These are phyloP conservation scores for Boechera retrofracta DNA, from an alignment of 345 rosid genomes.

Conservation along the genomic window DNA sequence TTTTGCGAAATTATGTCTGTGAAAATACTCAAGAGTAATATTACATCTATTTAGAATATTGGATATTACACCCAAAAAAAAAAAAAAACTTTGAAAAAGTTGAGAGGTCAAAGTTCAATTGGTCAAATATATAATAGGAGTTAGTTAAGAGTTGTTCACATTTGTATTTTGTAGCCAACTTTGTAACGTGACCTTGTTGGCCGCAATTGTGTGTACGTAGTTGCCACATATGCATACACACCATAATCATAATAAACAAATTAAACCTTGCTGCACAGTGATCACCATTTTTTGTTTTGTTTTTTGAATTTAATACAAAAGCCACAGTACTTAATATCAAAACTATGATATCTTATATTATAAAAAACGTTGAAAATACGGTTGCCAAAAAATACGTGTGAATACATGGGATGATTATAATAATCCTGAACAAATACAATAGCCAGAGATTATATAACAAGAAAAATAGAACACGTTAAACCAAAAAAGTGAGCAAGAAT, in stretches of 20 bases:
- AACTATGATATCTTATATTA: not conserved
- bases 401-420: not conserved
- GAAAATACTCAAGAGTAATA: not conserved
- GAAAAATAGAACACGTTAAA: not conserved
- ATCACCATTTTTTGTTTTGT: too few relatives aligned
- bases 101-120: conserved; percentile 1
- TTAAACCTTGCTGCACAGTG: not conserved
- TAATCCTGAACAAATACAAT: not conserved
- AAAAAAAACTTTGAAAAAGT: not conserved
- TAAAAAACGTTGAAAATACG: not conserved
- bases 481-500: conserved; percentile 1
- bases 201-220: conserved; percentile 17
- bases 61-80: not conserved
- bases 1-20: not conserved
- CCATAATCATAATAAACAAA: conserved; percentile 1
- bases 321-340: not conserved
- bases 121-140: conserved; percentile 18
- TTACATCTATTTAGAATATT: not conserved
- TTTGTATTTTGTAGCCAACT: conserved; percentile 17
- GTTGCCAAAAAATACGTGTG: conserved; percentile 3
- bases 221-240: conserved; percentile 20
- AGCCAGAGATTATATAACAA: not conserved
- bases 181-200: conserved; percentile 8
- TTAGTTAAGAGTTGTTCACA: conserved; percentile 40
- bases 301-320: not conserved